Percentiles rank a stretch among this genome's conserved stretches.
These are phyloP conservation scores for Phytophthora pistaciae DNA, from an alignment of 352 stramenopile species.

Conservation along the genomic window DNA sequence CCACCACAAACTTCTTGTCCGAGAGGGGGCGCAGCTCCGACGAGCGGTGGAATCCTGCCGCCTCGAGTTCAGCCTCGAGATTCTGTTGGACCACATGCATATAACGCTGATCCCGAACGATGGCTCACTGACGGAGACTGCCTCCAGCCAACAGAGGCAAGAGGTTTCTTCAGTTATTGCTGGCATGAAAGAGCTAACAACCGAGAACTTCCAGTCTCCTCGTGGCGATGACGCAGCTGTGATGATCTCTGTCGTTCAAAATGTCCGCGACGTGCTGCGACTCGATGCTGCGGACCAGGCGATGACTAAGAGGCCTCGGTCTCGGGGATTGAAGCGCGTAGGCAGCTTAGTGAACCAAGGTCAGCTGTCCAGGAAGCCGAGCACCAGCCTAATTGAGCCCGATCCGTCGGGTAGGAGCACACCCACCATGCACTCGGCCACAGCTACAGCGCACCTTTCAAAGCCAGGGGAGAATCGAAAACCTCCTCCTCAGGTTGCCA, in stretches of 20 bases:
- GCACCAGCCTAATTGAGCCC: slow-evolving; percentile 7
- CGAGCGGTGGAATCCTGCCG: slow-evolving; percentile 63
- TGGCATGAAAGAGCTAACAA: background rate
- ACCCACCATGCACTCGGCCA: background rate
- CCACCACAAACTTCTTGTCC: slow-evolving; percentile 52
- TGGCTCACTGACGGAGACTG: background rate
- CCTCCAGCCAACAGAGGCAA: slow-evolving; percentile 3
- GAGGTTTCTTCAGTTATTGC: background rate
- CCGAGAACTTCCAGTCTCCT: slow-evolving; percentile 12
- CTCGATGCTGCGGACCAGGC: slow-evolving; percentile 22
- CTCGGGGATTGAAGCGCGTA: slow-evolving; percentile 26
- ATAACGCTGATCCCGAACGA: slow-evolving; percentile 46
- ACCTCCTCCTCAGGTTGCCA: slow-evolving; percentile 48
- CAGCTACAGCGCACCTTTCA: background rate
- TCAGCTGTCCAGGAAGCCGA: slow-evolving; percentile 21
- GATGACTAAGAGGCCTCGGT: slow-evolving; percentile 21
- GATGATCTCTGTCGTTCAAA: slow-evolving; percentile 33
- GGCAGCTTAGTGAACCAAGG: slow-evolving; percentile 22
- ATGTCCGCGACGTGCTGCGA: slow-evolving; percentile 41
- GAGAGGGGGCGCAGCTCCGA: slow-evolving; percentile 62
- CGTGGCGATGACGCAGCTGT: slow-evolving; percentile 16
- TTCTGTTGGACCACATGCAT: slow-evolving; percentile 66
- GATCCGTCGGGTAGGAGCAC: background rate
- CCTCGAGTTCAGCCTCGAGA: slow-evolving; percentile 70
- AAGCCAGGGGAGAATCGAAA: slow-evolving; percentile 12